phyloP scores from a whole-genome alignment of 345 rosid genomes.

The Barbarea vulgaris region DNA sequence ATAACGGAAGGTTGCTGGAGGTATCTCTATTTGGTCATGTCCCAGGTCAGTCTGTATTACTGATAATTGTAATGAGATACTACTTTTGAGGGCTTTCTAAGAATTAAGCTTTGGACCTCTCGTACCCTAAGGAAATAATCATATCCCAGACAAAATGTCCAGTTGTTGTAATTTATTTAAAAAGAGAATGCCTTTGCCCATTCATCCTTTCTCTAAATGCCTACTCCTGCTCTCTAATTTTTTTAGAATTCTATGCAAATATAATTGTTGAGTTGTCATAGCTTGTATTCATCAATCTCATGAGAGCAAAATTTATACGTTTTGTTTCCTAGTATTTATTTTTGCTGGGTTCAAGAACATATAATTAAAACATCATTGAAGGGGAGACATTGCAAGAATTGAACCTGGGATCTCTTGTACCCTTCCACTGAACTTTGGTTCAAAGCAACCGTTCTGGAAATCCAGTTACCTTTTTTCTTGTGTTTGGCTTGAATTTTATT shows the following conservation, averaged over 20 bases:
- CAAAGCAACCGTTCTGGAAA: conserved; percentile 3
- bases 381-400: background rate
- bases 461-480: background rate
- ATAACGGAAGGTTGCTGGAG: background rate
- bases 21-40: conserved; percentile 3
- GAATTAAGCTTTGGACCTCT: conserved; percentile 1
- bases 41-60: conserved; percentile 28
- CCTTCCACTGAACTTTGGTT: conserved; percentile 57
- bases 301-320: background rate
- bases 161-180: background rate
- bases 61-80: background rate
- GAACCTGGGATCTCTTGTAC: conserved; percentile 49
- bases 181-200: conserved; percentile 1
- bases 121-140: background rate
- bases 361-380: background rate
- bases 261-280: background rate
- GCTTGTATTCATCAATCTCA: background rate
- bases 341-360: background rate
- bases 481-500: background rate
- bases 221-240: background rate
- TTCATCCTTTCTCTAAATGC: conserved; percentile 5
- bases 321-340: background rate
- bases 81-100: background rate
- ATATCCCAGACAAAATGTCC: conserved; percentile 19
- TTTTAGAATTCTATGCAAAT: background rate